phyloP scores from a whole-genome alignment of 306 rosid species.

The Astragalus membranaceus region DNA sequence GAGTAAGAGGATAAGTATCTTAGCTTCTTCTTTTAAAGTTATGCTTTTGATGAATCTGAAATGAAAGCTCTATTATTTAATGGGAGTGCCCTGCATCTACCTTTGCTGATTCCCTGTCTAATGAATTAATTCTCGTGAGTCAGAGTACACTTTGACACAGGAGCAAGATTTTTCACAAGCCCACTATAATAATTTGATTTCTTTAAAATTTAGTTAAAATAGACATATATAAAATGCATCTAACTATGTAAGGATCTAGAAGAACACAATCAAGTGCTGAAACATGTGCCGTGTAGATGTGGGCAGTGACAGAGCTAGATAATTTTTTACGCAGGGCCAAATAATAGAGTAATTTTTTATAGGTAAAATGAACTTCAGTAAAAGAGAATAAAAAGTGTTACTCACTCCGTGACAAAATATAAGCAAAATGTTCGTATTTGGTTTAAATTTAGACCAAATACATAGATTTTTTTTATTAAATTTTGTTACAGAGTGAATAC shows the following conservation, averaged over 20 bases:
- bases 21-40: not conserved
- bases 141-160: constrained; percentile 25
- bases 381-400: too few relatives aligned
- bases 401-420: too few relatives aligned
- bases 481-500: too few relatives aligned
- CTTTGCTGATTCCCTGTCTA: constrained; percentile 12
- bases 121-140: constrained; percentile 15
- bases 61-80: constrained; percentile 13
- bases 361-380: too few relatives aligned
- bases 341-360: too few relatives aligned
- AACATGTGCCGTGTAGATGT: too few relatives aligned
- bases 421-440: too few relatives aligned
- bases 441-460: too few relatives aligned
- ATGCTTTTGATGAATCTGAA: constrained; percentile 15
- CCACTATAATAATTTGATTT: not conserved
- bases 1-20: constrained; percentile 12
- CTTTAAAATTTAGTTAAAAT: not conserved
- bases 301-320: too few relatives aligned
- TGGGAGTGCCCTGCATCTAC: not conserved
- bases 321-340: too few relatives aligned
- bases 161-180: not conserved
- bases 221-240: not conserved
- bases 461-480: too few relatives aligned
- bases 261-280: too few relatives aligned
- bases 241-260: not conserved